Base-by-base conservation (phyloP, 176 grass and related monocot genomes). In the Rhynchospora tenuis region DNA sequence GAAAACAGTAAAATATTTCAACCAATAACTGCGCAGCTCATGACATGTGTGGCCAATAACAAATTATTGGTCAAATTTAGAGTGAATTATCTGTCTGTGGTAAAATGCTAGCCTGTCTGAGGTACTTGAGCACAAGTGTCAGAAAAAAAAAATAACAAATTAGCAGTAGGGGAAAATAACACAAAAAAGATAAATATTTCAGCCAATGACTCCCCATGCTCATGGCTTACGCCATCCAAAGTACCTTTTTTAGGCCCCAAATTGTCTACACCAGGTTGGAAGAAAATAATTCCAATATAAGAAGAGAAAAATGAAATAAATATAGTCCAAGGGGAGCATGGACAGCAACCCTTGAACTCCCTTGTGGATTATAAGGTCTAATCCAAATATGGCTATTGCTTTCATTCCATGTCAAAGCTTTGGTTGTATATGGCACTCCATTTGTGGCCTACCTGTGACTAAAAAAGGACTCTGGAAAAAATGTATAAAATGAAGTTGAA, bases 381-480 rank as follows among this genome's bases (percentile, higher is more conserved):
- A 81, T 81, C 78, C 58, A 81, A 81, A 47, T 27, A 48, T 61
- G 78, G 38, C 19, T 80, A 29, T 81, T 64, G 78, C 78, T 64
- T 81, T 81, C 78, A 28, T 48, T 33, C 12, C 12, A 81, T 81
- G 78, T 61, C 78, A 81, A 81, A 81, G 43, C 78, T 62, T 64
- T 46, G 17, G 0, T 45, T 42, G 57, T 81, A 19, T 62, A 43
- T 59, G 55, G 33, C 78, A 5, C 57, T 47, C 33, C 14, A 23
- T 6, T 56, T 77, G 24, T 56, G 26, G 9, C 24, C 47, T 29
- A 55, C 12, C 26, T 77, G 24, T 31, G 14, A 3, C 33, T 4
- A 38, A 38, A 38, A 2, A 38, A 38, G 5, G 1, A 38, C 33
- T 33, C 31, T 38, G 33, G 33, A 4, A 38, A 38, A 38, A 38